phyloP scores from a whole-genome alignment of 2,329 filamentous ascomycete species.

The Cytospora mali region DNA sequence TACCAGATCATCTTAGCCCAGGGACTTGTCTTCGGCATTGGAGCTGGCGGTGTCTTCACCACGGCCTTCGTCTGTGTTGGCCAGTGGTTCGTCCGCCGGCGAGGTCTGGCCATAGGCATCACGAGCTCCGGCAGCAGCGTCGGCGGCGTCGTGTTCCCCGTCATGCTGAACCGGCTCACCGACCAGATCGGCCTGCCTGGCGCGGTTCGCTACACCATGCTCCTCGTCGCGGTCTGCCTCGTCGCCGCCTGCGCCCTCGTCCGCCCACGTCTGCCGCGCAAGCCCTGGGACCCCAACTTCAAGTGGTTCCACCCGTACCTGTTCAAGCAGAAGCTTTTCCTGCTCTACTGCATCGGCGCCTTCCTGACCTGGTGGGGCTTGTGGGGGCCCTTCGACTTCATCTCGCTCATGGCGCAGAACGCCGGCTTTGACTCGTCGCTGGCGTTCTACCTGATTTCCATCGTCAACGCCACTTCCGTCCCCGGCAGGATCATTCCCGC shows the following conservation, averaged over 20 bases:
- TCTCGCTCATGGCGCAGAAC: conserved; percentile 20
- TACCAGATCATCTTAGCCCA: conserved; percentile 31
- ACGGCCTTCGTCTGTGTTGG: conserved; percentile 20
- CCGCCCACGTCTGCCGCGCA: conserved; percentile 34
- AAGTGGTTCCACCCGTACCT: conserved; percentile 35
- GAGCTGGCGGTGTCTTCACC: conserved; percentile 28
- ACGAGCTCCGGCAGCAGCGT: conserved; percentile 23
- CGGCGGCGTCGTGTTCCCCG: conserved; percentile 32
- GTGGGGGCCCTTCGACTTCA: conserved; percentile 8
- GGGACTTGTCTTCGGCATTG: conserved; percentile 26
- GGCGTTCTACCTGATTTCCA: conserved; percentile 28
- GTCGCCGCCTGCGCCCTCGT: conserved; percentile 30
- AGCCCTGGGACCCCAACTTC: conserved; percentile 34
- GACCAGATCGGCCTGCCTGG: conserved; percentile 16
- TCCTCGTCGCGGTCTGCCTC: conserved; percentile 24
- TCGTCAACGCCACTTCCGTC: conserved; percentile 30
- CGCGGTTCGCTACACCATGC: conserved; percentile 22
- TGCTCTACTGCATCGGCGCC: conserved; percentile 33
- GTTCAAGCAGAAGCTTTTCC: conserved; percentile 34
- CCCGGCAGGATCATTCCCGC: conserved; percentile 12
- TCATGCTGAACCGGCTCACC: conserved; percentile 21
- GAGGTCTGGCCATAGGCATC: conserved; percentile 28
- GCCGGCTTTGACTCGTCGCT: conserved; percentile 20
- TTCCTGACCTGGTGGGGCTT: conserved; percentile 34
- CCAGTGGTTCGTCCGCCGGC: conserved; percentile 29